Percentiles rank a stretch among this genome's conserved stretches.
Conservation (phyloP, 768 basidiomycete genomes). For the Leccinum rimulosum region DNA sequence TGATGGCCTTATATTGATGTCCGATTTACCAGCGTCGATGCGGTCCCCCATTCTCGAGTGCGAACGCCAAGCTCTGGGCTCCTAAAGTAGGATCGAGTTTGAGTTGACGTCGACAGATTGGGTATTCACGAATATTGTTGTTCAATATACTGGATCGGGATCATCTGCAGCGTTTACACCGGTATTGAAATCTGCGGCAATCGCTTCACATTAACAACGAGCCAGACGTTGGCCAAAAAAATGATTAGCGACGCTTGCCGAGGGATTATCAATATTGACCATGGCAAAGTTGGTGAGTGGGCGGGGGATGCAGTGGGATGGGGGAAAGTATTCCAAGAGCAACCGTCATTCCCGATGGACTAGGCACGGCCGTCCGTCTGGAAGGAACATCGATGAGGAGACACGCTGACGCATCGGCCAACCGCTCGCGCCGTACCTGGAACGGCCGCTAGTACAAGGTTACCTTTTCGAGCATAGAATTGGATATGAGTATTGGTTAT, state of each 20-base stretch:
- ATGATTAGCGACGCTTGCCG: background rate
- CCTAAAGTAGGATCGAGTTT: background rate
- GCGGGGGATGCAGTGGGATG: background rate
- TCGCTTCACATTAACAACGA: background rate
- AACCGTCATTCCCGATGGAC: background rate
- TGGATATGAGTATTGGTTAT: slow-evolving; percentile 5
- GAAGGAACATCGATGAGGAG: background rate
- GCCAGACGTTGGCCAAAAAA: background rate
- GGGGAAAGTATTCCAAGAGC: background rate
- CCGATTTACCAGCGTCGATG: background rate
- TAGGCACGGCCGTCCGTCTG: background rate
- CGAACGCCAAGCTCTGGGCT: background rate
- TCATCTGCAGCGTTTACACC: background rate
- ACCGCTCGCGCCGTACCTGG: background rate
- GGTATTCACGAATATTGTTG: background rate
- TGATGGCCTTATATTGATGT: background rate
- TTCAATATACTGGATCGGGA: background rate
- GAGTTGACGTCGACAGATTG: background rate
- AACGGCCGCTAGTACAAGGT: background rate
- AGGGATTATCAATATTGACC: background rate
- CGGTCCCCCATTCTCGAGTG: background rate
- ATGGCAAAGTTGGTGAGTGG: background rate
- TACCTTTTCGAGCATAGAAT: background rate
- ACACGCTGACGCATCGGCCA: background rate
- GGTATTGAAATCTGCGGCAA: background rate